Conservation (phyloP, 2,329 filamentous ascomycete species). For the Xylariaceae sp. region DNA sequence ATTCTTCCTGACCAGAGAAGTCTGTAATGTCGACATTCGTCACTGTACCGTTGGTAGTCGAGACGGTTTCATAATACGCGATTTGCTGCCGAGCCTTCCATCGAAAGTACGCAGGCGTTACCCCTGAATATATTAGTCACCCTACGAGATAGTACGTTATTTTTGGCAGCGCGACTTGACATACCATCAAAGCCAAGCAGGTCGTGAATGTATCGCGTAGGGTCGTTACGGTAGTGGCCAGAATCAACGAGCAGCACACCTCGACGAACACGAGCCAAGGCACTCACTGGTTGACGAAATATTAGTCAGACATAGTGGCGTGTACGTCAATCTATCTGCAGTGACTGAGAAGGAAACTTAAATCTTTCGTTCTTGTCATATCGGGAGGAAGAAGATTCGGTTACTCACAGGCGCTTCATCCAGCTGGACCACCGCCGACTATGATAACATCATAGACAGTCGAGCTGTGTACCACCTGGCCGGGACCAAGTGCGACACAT, state of each 20-base stretch:
- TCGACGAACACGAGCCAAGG: constrained; percentile 54
- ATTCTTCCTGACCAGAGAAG: too few species aligned
- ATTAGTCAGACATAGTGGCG: not conserved
- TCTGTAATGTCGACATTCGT: constrained; percentile 36
- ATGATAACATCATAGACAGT: constrained; percentile 16
- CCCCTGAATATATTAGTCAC: constrained; percentile 35
- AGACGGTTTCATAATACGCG: constrained; percentile 45
- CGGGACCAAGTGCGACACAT: too few species aligned
- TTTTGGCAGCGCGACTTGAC: not conserved
- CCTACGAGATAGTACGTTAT: not conserved
- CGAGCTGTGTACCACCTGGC: not conserved
- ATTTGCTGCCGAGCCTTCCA: constrained; percentile 51
- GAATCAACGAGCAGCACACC: constrained; percentile 56
- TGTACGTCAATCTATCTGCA: not conserved
- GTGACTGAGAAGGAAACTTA: not conserved
- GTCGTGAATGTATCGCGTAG: constrained; percentile 58
- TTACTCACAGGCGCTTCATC: constrained; percentile 14
- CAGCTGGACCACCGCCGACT: constrained; percentile 16
- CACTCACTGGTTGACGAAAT: constrained; percentile 40
- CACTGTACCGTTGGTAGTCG: constrained; percentile 51
- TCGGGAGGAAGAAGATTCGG: not conserved
- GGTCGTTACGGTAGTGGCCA: constrained; percentile 52
- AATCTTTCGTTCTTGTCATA: too few species aligned
- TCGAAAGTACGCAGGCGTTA: constrained; percentile 52
- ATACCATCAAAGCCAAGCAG: constrained; percentile 57